These are phyloP conservation scores for Suhomyces canberraensis DNA, from an alignment of 805 yeast species.

Conservation along the genomic window DNA sequence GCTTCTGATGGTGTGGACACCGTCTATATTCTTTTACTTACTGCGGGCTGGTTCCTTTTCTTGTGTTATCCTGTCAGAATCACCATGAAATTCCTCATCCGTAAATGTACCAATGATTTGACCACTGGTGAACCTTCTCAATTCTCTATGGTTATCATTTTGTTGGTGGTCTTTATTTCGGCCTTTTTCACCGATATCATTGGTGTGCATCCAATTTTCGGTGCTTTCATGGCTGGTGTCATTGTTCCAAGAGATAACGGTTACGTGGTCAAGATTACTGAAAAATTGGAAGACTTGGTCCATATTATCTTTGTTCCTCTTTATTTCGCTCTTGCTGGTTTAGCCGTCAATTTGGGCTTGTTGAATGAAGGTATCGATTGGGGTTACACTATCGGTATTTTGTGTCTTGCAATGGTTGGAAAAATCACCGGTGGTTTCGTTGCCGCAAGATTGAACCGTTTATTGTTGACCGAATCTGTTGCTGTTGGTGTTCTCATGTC, in stretches of 20 bases:
- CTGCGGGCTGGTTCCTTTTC: slow-evolving; percentile 67
- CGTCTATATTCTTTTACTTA: slow-evolving; percentile 62
- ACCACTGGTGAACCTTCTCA: slow-evolving; percentile 62
- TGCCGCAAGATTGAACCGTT: slow-evolving; percentile 59
- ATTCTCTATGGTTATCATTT: slow-evolving; percentile 51
- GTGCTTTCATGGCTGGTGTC: slow-evolving; percentile 76
- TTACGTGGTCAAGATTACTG: slow-evolving; percentile 65
- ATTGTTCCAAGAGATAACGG: slow-evolving; percentile 75
- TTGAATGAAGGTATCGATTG: slow-evolving; percentile 67
- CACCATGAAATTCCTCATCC: slow-evolving; percentile 43
- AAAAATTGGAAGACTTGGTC: slow-evolving; percentile 74
- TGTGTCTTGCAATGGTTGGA: slow-evolving; percentile 63
- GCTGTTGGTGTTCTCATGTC: slow-evolving; percentile 83
- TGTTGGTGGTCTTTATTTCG: slow-evolving; percentile 57
- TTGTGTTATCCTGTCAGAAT: slow-evolving; percentile 56
- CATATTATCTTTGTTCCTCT: slow-evolving; percentile 70
- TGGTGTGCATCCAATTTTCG: slow-evolving; percentile 85
- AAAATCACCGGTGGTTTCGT: slow-evolving; percentile 66
- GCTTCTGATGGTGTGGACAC: slow-evolving; percentile 66
- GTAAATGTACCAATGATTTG: slow-evolving; percentile 50
- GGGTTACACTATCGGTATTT: slow-evolving; percentile 72
- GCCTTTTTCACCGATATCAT: slow-evolving; percentile 80
- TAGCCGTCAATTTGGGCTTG: slow-evolving; percentile 63
- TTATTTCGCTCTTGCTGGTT: slow-evolving; percentile 78
- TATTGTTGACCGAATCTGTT: slow-evolving; percentile 69